Conservation (phyloP, 2,329 filamentous ascomycete species). For the Fusarium pseudonygamai region DNA sequence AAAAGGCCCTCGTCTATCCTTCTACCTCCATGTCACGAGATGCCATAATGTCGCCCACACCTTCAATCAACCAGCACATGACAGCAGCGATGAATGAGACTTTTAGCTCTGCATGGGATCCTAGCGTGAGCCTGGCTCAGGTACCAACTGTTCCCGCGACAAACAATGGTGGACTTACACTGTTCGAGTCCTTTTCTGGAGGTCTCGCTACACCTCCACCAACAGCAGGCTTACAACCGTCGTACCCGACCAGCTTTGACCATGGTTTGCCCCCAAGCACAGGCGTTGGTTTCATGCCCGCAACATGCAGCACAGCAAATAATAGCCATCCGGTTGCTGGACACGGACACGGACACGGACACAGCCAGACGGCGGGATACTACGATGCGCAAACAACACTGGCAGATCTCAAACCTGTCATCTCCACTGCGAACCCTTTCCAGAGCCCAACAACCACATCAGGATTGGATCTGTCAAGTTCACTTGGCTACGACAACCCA, state of each 20-base stretch:
- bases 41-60: slow-evolving; percentile 64
- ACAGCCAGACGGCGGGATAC: slow-evolving; percentile 42
- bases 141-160: slow-evolving; percentile 48
- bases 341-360: slow-evolving; percentile 17
- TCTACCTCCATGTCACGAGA: slow-evolving; percentile 50
- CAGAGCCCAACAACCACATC: slow-evolving; percentile 40
- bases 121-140: slow-evolving; percentile 46
- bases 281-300: slow-evolving; percentile 46
- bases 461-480: slow-evolving; percentile 46
- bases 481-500: slow-evolving; percentile 49
- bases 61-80: slow-evolving; percentile 60
- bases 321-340: slow-evolving; percentile 37
- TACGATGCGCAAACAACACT: slow-evolving; percentile 48
- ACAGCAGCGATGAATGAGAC: slow-evolving; percentile 67
- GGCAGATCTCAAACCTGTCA: slow-evolving; percentile 49
- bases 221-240: slow-evolving; percentile 60
- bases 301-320: slow-evolving; percentile 41
- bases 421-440: slow-evolving; percentile 45
- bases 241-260: slow-evolving; percentile 59
- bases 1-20: slow-evolving; percentile 54
- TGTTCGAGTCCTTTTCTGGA: slow-evolving; percentile 62
- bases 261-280: slow-evolving; percentile 44
- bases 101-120: slow-evolving; percentile 60
- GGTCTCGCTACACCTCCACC: slow-evolving; percentile 67
- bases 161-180: slow-evolving; percentile 47